Base-by-base conservation (phyloP, 1,284 basidiomycete species). In the Malassezia yamatoensis region DNA sequence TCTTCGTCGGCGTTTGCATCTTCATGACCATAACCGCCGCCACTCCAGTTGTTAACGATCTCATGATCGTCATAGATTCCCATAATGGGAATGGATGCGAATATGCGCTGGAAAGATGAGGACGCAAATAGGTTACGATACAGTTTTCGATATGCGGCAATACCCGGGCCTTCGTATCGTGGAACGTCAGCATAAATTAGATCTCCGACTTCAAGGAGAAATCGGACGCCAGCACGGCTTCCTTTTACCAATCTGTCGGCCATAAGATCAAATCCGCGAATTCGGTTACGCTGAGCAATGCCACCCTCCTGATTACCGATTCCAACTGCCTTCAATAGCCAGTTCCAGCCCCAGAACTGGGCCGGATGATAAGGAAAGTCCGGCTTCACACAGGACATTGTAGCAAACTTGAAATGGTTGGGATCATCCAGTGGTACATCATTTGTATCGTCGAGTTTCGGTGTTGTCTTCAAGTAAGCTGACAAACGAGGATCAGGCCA, bases 171-270 rank as follows among this genome's bases (percentile, higher is more conserved):
- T 8, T 60, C 68, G 16, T 65, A 70, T 39, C 64, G 66, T 2
- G 86, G 86, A 1, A 86, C 82, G 66, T 88, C 85, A 6, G 83
- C 84, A 63, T 88, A 87, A 64, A 88, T 84, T 64, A 85, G 83
- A 66, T 87, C 77, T 37, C 66, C 63, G 33, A 68, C 59, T 63
- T 74, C 50, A 62, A 76, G 38, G 33, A 71, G 62, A 71, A 78
- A 57, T 62, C 77, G 70, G 63, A 78, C 33, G 48, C 69, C 44
- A 53, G 73, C 60, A 54, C 61, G 58, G 15, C 62, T 51, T 8
- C 60, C 61, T 7, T 51, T 48, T 8, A 70, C 49, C 4, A 58
- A 47, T 15, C 61, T 60, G 33, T 70, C 39, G 5, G 83, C 80
- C 34, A 87, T 78, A 11, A 84, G 74, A 64, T 86, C 84, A 54